Evolutionary conservation across 345 rosid genomes (phyloP), one percentile per base, ranked within the genome.

Genomic region (Microcos paniculata): DNA sequence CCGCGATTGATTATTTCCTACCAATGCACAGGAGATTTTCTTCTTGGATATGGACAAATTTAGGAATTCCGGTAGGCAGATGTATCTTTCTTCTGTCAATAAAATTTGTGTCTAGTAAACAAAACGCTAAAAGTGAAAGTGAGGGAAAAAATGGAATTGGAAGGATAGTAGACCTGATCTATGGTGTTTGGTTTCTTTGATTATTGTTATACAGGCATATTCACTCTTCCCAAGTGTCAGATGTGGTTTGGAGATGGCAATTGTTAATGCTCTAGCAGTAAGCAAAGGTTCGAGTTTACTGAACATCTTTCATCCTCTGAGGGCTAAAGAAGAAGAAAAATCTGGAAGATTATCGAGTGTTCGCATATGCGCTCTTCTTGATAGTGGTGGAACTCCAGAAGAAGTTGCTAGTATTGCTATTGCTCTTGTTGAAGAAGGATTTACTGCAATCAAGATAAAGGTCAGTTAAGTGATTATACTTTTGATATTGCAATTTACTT

Each of bases 201-300:
- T 75, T 49, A 19, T 46, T 75, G 46, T 80, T 7, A n/a, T 77
- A 68, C 84, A 95, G 98, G 94, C 85, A 81, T 76, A 79, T 82
- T 87, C 96, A 35, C 81, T 95, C 83, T 90, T 89, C 78, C 94
- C 97, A 9, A 95, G 97, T 87, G 97, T 95, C 74, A 84, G 94
- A 85, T 95, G 94, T 79, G 99, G 99, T 81, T 74, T 95, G 75
- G 99, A 95, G 88, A 91, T 93, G 99, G 98, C 98, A 73, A 82
- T 95, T 58, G 88, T 95, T 68, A 89, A 80, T 81, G 98, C 91
- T 40, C 52, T 91, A 51, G 92, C 95, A 49, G 88, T 61, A 78
- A 88, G 85, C 62, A 82, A 85, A 82, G 85, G 86, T 80, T 84
- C 86, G 59, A 83, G 85, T 81, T 82, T 95, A 76, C 71, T 88